Percentiles rank a stretch among this genome's conserved stretches.
phyloP scores from a whole-genome alignment of 495 filamentous ascomycete species.

The Aspergillus wentii region DNA sequence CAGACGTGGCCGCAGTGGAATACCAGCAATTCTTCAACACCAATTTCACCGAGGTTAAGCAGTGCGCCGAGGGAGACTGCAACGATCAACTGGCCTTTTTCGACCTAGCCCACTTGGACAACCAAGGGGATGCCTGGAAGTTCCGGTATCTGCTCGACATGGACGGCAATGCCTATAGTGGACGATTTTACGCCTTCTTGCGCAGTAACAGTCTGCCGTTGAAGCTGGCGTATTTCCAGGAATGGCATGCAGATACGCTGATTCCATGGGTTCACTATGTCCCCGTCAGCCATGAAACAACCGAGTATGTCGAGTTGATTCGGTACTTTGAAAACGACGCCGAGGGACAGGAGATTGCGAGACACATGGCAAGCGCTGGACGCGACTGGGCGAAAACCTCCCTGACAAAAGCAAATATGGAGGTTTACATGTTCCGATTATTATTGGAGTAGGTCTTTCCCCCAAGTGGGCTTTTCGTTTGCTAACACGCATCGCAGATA shows the following conservation, averaged over 20 bases:
- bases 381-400: conserved; percentile 31
- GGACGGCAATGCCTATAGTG: conserved; percentile 52
- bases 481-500: conserved; percentile 7
- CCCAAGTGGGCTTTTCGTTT: neutral
- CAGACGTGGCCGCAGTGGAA: neutral
- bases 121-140: conserved; percentile 8
- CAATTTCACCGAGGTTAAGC: conserved; percentile 7
- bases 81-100: conserved; percentile 6
- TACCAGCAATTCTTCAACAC: conserved; percentile 6
- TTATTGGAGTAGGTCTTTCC: conserved; percentile 32
- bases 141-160: conserved; percentile 38
- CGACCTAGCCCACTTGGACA: conserved; percentile 1
- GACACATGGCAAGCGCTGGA: conserved; percentile 35
- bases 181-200: conserved; percentile 46
- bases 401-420: conserved; percentile 32
- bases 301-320: conserved; percentile 42
- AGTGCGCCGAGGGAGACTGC: conserved; percentile 12
- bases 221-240: conserved; percentile 45
- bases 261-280: conserved; percentile 55
- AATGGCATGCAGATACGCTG: conserved; percentile 54
- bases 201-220: conserved; percentile 34
- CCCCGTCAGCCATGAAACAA: conserved; percentile 36
- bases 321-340: conserved; percentile 31
- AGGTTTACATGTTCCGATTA: conserved; percentile 36
- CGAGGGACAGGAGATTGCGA: conserved; percentile 23